These are phyloP conservation scores for Pulveroboletus sp. DNA, from an alignment of 768 basidiomycete genomes.

Conservation along the genomic window DNA sequence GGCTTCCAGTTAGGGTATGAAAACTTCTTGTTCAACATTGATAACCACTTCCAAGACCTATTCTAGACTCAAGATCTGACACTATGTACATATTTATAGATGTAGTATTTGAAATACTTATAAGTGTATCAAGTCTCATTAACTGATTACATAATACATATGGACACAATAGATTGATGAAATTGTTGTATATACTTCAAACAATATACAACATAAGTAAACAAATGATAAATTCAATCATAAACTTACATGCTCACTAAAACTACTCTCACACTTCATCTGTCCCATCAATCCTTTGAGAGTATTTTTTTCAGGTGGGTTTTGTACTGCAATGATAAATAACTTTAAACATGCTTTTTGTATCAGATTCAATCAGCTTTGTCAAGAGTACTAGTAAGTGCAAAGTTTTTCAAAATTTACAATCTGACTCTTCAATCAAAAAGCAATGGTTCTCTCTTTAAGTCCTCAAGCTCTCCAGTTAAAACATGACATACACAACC, in stretches of 20 bases:
- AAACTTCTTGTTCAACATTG: no score
- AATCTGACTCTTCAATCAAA: background rate
- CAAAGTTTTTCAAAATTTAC: background rate
- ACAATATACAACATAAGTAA: conserved; percentile 13
- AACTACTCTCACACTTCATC: background rate
- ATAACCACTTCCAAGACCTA: no score
- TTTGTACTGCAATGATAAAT: background rate
- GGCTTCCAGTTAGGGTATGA: no score
- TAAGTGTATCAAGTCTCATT: background rate
- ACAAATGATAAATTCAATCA: conserved; percentile 9
- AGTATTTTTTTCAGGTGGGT: background rate
- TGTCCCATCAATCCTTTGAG: background rate
- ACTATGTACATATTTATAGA: background rate
- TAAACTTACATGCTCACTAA: background rate
- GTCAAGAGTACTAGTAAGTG: background rate
- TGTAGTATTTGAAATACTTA: background rate
- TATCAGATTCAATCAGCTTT: background rate
- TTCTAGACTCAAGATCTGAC: no score
- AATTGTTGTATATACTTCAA: background rate
- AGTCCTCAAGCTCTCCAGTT: conserved; percentile 8
- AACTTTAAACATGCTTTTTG: background rate
- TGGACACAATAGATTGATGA: background rate
- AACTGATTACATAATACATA: background rate
- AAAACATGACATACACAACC: background rate
- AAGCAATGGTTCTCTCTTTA: conserved; percentile 20